phyloP scores from a whole-genome alignment of 192 early-diverging fungal genomes.

The Coemansia sp. region DNA sequence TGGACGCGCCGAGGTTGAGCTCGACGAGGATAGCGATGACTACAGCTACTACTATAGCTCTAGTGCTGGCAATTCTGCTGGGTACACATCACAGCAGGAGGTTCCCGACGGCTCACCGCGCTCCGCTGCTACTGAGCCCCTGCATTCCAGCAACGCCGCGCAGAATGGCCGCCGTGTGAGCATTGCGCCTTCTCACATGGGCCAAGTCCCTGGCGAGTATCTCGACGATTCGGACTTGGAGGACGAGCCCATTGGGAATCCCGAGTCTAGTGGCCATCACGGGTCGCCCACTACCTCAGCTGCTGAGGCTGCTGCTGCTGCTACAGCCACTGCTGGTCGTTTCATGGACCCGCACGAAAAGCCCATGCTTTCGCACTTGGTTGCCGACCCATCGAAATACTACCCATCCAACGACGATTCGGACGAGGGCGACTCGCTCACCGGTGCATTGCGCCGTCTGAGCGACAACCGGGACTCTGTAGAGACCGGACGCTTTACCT shows the following conservation, averaged over 20 bases:
- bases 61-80: constrained; percentile 23
- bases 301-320: neutral
- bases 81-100: constrained; percentile 15
- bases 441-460: constrained; percentile 26
- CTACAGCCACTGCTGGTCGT: constrained; percentile 4
- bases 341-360: constrained; percentile 22
- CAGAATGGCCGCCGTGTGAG: constrained; percentile 35
- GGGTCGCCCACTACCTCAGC: constrained; percentile 1
- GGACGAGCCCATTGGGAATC: neutral
- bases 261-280: neutral
- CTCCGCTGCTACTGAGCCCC: neutral
- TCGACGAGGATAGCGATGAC: constrained; percentile 33
- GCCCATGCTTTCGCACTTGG: constrained; percentile 22
- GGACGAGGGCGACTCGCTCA: constrained; percentile 53
- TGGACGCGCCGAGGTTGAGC: constrained; percentile 19
- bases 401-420: constrained; percentile 48
- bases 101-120: neutral
- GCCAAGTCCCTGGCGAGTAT: constrained; percentile 36
- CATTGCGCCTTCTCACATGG: constrained; percentile 38
- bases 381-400: constrained; percentile 23
- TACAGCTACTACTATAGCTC: constrained; percentile 49
- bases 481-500: constrained; percentile 14
- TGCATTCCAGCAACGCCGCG: constrained; percentile 4
- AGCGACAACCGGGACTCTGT: constrained; percentile 32
- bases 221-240: constrained; percentile 30